A percentile compares a stretch with the other conserved stretches of the same genome.
Conservation (phyloP, 768 basidiomycete species). For the Boletus rubescentipes region DNA sequence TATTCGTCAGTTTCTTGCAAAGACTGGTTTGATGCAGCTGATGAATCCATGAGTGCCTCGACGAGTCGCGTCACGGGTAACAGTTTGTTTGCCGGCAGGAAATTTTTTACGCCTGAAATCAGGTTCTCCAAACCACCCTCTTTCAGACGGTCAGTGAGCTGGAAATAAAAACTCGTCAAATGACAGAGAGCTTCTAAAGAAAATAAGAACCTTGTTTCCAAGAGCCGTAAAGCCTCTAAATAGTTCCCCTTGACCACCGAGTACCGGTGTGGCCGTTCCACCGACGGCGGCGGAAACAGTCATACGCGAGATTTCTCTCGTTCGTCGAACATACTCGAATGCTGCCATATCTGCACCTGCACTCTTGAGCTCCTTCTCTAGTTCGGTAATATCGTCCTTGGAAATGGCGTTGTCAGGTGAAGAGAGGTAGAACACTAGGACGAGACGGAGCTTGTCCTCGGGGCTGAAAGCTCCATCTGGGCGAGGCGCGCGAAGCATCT, state of each 20-base stretch:
- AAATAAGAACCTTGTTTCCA: slow-evolving; percentile 71
- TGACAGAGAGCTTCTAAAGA: background rate
- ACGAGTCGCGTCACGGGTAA: slow-evolving; percentile 89
- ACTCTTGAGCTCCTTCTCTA: slow-evolving; percentile 83
- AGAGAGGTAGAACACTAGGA: slow-evolving; percentile 94
- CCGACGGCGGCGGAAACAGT: slow-evolving; percentile 63
- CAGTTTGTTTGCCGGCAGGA: slow-evolving; percentile 92
- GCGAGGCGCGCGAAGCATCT: slow-evolving; percentile 77
- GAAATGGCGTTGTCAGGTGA: slow-evolving; percentile 75
- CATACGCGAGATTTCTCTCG: slow-evolving; percentile 92
- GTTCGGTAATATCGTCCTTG: slow-evolving; percentile 85
- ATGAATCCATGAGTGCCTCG: slow-evolving; percentile 97
- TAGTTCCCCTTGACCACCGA: slow-evolving; percentile 79
- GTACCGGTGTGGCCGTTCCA: slow-evolving; percentile 63
- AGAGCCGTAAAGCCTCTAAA: slow-evolving; percentile 93
- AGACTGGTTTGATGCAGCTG: slow-evolving; percentile 90
- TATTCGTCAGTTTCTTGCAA: slow-evolving; percentile 96
- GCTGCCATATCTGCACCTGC: slow-evolving; percentile 79
- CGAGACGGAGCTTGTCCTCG: slow-evolving; percentile 88
- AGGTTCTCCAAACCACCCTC: slow-evolving; percentile 97
- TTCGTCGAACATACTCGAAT: slow-evolving; percentile 90
- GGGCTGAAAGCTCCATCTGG: slow-evolving; percentile 64
- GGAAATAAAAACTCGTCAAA: slow-evolving; percentile 2
- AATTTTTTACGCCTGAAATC: slow-evolving; percentile 97
- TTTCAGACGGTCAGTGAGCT: slow-evolving; percentile 92